Percentiles rank a stretch among this genome's conserved stretches.
Evolutionary conservation across 176 grass and related monocot species (phyloP).

Genomic region (Eleusine indica): DNA sequence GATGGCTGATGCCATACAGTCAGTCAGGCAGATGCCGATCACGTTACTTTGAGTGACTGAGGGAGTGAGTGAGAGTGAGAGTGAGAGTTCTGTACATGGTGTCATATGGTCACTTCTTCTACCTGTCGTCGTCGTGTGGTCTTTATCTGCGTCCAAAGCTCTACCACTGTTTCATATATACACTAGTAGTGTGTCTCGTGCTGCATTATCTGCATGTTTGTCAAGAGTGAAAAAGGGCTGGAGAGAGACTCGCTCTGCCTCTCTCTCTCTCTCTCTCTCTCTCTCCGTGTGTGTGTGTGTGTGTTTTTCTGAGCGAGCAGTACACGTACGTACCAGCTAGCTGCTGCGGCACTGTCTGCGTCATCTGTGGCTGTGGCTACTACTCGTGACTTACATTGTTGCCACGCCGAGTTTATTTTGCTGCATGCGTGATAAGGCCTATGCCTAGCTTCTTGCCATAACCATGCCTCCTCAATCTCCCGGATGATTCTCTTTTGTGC

Average conservation of each 20-base stretch:
- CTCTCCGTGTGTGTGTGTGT: not conserved
- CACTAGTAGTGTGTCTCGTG: conserved; percentile 49
- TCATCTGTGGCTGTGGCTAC: not conserved
- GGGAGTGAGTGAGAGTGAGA: not conserved
- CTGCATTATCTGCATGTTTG: conserved; percentile 30
- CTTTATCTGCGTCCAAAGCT: conserved; percentile 66
- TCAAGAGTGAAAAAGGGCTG: conserved; percentile 29
- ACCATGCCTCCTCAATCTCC: conserved; percentile 41
- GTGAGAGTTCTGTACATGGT: conserved; percentile 15
- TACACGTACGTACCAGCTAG: not conserved
- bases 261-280: not conserved
- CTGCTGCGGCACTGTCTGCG: not conserved
- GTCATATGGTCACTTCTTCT: conserved; percentile 47
- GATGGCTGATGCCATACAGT: conserved; percentile 10
- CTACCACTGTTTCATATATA: conserved; percentile 48
- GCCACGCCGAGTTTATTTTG: conserved; percentile 27
- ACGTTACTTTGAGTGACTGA: not conserved
- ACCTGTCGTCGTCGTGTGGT: conserved; percentile 43
- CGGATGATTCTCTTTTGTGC: conserved; percentile 63
- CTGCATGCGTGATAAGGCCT: conserved; percentile 10
- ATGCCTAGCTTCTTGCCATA: conserved; percentile 3
- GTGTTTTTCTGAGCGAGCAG: not conserved
- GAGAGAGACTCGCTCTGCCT: not conserved
- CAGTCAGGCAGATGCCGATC: not conserved
- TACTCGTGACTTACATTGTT: conserved; percentile 35